Base-by-base conservation (phyloP, 2,329 filamentous ascomycete genomes). In the Trichoderma cornu-damae region DNA sequence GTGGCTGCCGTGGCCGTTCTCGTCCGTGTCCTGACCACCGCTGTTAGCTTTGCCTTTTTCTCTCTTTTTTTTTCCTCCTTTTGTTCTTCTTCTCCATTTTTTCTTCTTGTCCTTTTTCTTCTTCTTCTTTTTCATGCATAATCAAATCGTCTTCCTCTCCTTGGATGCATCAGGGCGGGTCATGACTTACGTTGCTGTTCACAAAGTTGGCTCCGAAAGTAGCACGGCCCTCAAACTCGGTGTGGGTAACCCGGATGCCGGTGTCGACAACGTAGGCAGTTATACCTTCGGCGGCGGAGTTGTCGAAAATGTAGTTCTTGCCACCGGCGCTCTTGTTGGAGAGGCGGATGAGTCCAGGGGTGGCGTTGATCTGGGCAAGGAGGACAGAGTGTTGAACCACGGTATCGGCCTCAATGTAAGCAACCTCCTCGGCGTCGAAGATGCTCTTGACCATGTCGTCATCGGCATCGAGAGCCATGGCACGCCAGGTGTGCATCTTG, bases 181-280 rank as follows among this genome's bases (percentile, higher is more conserved):
- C 4, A 5, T 38, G 24, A 75, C 76, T 63, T 74, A 79, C 73
- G 37, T 70, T 67, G 51, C 65, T 62, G 69, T 79, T 73, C 49
- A 81, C 70, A 58, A 80, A 79, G 70, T 83, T 83, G 64, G 73
- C 77, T 16, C 70, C 80, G 59, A 78, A 76, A 37, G 67, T 73
- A 16, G 82, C 83, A 58, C 82, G 79, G 48, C 78, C 80, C 67
- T 78, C 73, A 62, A 81, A 85, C 66, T 84, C 78, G 42, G 67
- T 64, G 69, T 88, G 85, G 5, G 75, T 73, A 35, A 72, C 71
- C 55, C 72, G 72, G 67, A 88, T 81, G 62, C 85, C 85, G 5
- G 84, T 87, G 69, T 88, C 85, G 38, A 88, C 79, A 22, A 88
- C 72, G 67, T 83, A 88, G 26, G 77, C 79, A 20, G 80, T 85